phyloP scores from a whole-genome alignment of 106 monocot species.

The Acorus calamus region DNA sequence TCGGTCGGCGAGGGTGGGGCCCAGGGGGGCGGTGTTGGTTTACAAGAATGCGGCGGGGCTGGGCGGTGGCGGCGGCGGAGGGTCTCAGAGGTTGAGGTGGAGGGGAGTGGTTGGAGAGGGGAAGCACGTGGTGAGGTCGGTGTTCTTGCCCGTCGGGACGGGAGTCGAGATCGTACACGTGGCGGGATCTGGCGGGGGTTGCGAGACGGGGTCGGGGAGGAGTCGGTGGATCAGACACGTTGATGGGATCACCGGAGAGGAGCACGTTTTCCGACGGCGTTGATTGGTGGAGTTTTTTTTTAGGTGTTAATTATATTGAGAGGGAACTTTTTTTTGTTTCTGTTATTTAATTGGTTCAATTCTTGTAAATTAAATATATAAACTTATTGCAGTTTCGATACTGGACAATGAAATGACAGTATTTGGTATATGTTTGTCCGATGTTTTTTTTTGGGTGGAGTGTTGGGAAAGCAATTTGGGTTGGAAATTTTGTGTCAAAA shows the following conservation, averaged over 20 bases:
- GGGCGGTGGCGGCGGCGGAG: neutral
- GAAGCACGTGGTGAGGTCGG: conserved; percentile 61
- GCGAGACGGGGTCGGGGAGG: conserved; percentile 16
- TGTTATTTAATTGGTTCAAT: no score
- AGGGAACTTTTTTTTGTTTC: no score
- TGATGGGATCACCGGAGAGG: conserved; percentile 53
- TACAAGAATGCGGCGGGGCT: conserved; percentile 17
- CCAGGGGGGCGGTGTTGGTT: conserved; percentile 69
- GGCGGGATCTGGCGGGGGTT: conserved; percentile 57
- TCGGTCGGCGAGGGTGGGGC: conserved; percentile 37
- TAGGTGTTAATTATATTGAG: conserved; percentile 1
- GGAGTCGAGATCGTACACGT: conserved; percentile 81
- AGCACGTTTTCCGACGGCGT: conserved; percentile 55
- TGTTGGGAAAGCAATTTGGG: no score
- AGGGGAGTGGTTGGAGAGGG: conserved; percentile 18
- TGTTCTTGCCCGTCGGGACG: conserved; percentile 47
- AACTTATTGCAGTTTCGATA: no score
- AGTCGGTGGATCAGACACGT: conserved; percentile 69
- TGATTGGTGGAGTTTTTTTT: neutral
- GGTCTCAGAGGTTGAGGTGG: conserved; percentile 14
- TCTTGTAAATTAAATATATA: no score
- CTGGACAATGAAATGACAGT: no score
- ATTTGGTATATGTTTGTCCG: no score
- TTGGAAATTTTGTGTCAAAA: no score
- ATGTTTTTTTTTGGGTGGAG: no score